Base-by-base conservation (phyloP, 345 rosid genomes). In the Bruguiera gymnorhiza region DNA sequence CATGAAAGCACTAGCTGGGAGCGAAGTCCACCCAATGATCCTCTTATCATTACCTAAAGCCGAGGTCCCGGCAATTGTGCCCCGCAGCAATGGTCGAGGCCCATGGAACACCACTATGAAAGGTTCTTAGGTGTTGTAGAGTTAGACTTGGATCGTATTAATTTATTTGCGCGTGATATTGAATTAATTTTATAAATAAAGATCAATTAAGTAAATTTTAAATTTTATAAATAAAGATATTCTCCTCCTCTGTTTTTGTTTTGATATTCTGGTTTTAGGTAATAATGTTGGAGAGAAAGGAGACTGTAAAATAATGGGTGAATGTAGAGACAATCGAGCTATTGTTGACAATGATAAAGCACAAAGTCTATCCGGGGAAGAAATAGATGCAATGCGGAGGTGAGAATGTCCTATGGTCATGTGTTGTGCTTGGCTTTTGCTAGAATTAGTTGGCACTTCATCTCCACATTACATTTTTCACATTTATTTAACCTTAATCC, bases 281-380 rank as follows among this genome's bases (percentile, higher is more conserved):
- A 79, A 73, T 73, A 71, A 75, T 61, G 48, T 53, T 69, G 70
- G 30, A 74, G 89, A 76, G 69, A 77, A 76, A 69, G 82, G 58
- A 24, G 75, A 71, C 52, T 51, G 66, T 71, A 78, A 82, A 75
- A 61, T 78, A 8, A 77, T 30, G 31, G 88, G 80, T 0, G 97
- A 92, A 71, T 70, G 77, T 13, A 76, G 83, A 70, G 99, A 92
- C 56, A 90, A 95, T 75, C 69, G 99, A 30, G 88, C 84, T 8
- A 48, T 92, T 46, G 76, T 92, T 15, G 97, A 95, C 71, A 86
- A 95, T 62, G 92, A 95, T 71, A 83, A 86, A 83, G 96, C 97
- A 1, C 99, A 92, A 65, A 83, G 73, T 31, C 87, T 92, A 51
- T 85, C 86, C 5, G 86, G 96, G 60, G 93, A 90, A 67, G 97